These are phyloP conservation scores for Daldinia eschscholtzii DNA, from an alignment of 2,329 filamentous ascomycete species.

Conservation along the genomic window DNA sequence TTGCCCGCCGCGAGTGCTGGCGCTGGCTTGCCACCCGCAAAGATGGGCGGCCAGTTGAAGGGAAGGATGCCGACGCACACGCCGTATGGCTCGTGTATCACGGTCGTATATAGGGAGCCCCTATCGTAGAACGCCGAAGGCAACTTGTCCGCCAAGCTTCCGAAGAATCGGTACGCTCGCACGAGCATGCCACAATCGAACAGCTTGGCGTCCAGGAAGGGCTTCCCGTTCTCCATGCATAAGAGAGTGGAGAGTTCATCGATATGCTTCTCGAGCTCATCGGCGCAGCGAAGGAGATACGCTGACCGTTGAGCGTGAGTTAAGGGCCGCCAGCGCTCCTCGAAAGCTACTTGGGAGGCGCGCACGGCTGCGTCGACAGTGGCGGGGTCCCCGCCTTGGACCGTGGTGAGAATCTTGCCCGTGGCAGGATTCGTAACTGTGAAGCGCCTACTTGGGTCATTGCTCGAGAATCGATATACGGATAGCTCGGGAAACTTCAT, in stretches of 20 bases:
- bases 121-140: conserved; percentile 62
- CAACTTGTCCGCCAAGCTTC: conserved; percentile 83
- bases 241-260: conserved; percentile 67
- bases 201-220: conserved; percentile 74
- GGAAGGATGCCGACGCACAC: conserved; percentile 83
- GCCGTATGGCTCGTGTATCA: conserved; percentile 57
- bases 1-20: conserved; percentile 76
- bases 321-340: conserved; percentile 26
- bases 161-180: conserved; percentile 77
- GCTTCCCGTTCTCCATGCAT: conserved; percentile 86
- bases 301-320: conserved; percentile 19
- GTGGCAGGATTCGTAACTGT: conserved; percentile 27
- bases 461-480: conserved; percentile 25
- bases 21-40: conserved; percentile 74
- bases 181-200: conserved; percentile 61
- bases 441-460: conserved; percentile 23
- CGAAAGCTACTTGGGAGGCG: conserved; percentile 28
- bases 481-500: conserved; percentile 17
- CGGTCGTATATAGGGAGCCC: conserved; percentile 70
- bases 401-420: conserved; percentile 27
- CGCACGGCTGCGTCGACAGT: conserved; percentile 26
- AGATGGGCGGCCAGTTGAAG: conserved; percentile 84
- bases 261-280: conserved; percentile 74
- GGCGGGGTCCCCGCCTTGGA: conserved; percentile 25
- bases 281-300: conserved; percentile 56